A percentile compares a stretch with the other conserved stretches of the same genome.
These are phyloP conservation scores for Gynandropsis gynandra DNA, from an alignment of 345 rosid genomes.

Conservation along the genomic window DNA sequence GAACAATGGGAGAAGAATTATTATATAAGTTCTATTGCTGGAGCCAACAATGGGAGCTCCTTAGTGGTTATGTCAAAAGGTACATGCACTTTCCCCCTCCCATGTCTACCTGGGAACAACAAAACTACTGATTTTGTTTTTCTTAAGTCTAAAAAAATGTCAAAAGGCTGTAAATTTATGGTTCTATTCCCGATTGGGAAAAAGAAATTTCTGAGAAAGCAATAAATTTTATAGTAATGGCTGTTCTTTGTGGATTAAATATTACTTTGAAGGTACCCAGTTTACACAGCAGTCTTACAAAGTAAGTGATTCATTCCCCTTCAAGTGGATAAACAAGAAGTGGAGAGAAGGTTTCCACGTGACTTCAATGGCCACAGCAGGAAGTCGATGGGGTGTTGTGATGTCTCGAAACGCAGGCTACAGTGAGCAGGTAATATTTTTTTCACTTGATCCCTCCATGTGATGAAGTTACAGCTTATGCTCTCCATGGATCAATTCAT, in stretches of 20 bases:
- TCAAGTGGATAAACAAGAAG: constrained; percentile 92
- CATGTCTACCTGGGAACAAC: background rate
- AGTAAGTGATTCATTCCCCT: constrained; percentile 90
- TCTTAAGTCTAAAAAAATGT: background rate
- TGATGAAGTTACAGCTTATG: background rate
- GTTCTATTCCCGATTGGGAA: too few relatives aligned
- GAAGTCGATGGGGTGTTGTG: constrained; percentile 86
- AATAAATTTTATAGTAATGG: background rate
- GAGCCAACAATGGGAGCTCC: constrained; percentile 77
- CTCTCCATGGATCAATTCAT: too few relatives aligned
- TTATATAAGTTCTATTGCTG: constrained; percentile 84
- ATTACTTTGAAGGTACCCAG: constrained; percentile 46
- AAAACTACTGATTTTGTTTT: background rate
- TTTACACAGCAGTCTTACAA: constrained; percentile 92
- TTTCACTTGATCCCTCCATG: background rate
- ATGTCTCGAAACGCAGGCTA: constrained; percentile 93
- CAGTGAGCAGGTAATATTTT: constrained; percentile 56
- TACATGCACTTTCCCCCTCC: constrained; percentile 10
- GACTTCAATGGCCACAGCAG: constrained; percentile 92
- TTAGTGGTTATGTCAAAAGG: constrained; percentile 98
- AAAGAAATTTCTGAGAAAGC: background rate
- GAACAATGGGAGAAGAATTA: constrained; percentile 96
- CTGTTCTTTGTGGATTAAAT: background rate
- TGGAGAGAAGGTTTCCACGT: constrained; percentile 96
- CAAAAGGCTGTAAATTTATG: too few relatives aligned